Conservation (phyloP, 2,329 filamentous ascomycete species). For the Bipolaris oryzae region DNA sequence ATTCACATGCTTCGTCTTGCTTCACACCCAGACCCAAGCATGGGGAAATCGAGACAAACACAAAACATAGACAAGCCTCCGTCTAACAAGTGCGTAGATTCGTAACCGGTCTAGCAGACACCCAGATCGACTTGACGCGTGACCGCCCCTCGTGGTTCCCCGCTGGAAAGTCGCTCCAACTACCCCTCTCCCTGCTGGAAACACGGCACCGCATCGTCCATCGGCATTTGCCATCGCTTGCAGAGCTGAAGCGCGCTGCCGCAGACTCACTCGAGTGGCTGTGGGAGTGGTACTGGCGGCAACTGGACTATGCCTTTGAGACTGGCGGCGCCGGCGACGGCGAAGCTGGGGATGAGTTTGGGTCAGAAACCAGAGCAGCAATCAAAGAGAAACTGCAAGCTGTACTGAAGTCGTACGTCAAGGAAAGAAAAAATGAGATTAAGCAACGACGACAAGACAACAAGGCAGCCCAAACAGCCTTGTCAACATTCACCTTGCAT, state of each 20-base stretch:
- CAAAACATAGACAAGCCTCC: not conserved
- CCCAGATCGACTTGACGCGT: constrained; percentile 51
- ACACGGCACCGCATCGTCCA: constrained; percentile 89
- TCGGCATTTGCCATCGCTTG: constrained; percentile 79
- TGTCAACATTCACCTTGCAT: constrained; percentile 23
- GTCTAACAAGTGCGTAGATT: constrained; percentile 59
- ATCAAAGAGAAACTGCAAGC: constrained; percentile 32
- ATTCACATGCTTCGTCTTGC: not conserved
- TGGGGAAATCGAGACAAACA: not conserved
- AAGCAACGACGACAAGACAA: constrained; percentile 25
- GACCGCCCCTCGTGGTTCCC: constrained; percentile 36
- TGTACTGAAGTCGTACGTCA: constrained; percentile 45
- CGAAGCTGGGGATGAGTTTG: constrained; percentile 2
- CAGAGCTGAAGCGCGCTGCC: constrained; percentile 72
- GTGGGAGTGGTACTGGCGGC: constrained; percentile 84
- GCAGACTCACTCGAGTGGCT: constrained; percentile 79
- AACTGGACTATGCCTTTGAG: constrained; percentile 50
- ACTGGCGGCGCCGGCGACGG: not conserved
- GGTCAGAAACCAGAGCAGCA: constrained; percentile 10
- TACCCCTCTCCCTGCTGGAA: constrained; percentile 79
- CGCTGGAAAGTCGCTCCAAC: constrained; percentile 28
- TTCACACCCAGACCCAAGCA: not conserved
- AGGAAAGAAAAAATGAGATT: constrained; percentile 39
- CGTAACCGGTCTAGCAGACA: constrained; percentile 79
- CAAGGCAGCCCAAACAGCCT: constrained; percentile 25